Base-by-base conservation (phyloP, 129 eudicot genomes). In the Helichrysum umbraculigerum region DNA sequence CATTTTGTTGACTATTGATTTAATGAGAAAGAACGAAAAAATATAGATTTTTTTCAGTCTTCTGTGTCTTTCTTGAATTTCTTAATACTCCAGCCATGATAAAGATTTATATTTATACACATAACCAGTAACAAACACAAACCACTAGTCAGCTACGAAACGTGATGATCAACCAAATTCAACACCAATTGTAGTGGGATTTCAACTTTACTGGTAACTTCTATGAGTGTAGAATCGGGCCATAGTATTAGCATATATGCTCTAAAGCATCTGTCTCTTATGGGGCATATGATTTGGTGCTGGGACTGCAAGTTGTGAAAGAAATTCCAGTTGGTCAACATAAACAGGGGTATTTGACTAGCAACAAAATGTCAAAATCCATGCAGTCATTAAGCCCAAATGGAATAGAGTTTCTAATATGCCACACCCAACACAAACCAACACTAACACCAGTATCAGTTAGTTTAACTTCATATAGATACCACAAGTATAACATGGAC, bases 391-490 rank as follows among this genome's bases (percentile, higher is more conserved):
- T 68, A 47, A 14, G 72, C 44, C 52, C 11, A 42, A 75, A 6
- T 8, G 12, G 12, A 7, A 57, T 7, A 14, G 29, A 57, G 29
- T 57, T 21, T 12, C 62, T 19, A 20, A 56, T 35, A 52, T 22
- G 57, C 30, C 62, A 11, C 11, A 28, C 21, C 54, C n/a, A 19
- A 47, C 21, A 50, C 58, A 76, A 61, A 25, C 21, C 28, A 54
- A 66, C 19, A 30, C 14, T 19, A 51, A 66, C 83, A 79, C 41
- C 83, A 73, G 41, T 37, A 72, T 54, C 78, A 54, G 79, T 79
- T 56, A 54, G 66, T 20, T 79, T 79, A 77, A 68, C 81, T 69
- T 78, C 32, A 70, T 58, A 78, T 39, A 70, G 62, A 78, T 69
- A 63, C 70, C 76, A 64, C 25, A 19, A 33, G 72, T 75, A 75